These are phyloP conservation scores for Emmonsia crescens DNA, from an alignment of 2,329 filamentous ascomycete genomes.

Conservation along the genomic window DNA sequence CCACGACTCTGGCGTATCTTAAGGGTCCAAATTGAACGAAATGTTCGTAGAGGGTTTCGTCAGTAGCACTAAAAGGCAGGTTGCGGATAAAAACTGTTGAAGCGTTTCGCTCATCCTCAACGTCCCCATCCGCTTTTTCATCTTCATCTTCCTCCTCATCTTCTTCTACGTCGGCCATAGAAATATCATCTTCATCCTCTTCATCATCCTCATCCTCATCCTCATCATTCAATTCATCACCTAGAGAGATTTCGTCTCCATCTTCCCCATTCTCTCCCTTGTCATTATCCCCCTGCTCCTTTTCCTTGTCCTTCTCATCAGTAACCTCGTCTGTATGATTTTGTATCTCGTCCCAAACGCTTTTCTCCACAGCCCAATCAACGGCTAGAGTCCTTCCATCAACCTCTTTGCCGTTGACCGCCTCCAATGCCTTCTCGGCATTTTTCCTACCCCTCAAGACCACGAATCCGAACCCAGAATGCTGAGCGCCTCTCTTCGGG, in stretches of 20 bases:
- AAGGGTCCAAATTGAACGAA: slow-evolving; percentile 82
- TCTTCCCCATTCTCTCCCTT: slow-evolving; percentile 44
- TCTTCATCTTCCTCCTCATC: slow-evolving; percentile 32
- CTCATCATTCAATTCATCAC: slow-evolving; percentile 15
- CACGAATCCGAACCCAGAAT: slow-evolving; percentile 88
- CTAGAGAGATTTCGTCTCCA: slow-evolving; percentile 20
- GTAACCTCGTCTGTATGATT: slow-evolving; percentile 34
- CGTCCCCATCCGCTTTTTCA: slow-evolving; percentile 34
- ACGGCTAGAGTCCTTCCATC: slow-evolving; percentile 84
- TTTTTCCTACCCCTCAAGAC: slow-evolving; percentile 80
- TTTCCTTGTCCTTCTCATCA: slow-evolving; percentile 21
- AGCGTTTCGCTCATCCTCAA: slow-evolving; percentile 47
- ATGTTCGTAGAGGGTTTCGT: slow-evolving; percentile 71
- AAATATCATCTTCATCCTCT: slow-evolving; percentile 28
- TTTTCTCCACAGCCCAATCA: slow-evolving; percentile 93
- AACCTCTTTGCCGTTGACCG: slow-evolving; percentile 78
- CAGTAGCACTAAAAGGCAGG: slow-evolving; percentile 76
- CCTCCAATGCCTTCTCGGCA: slow-evolving; percentile 75
- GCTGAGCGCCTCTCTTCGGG: slow-evolving; percentile 59
- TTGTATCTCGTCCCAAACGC: slow-evolving; percentile 62
- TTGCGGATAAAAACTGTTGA: slow-evolving; percentile 88
- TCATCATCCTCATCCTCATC: slow-evolving; percentile 29
- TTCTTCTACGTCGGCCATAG: slow-evolving; percentile 32
- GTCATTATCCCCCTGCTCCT: slow-evolving; percentile 42
- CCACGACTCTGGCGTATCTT: slow-evolving; percentile 81